Conservation (phyloP, 768 basidiomycete genomes). For the Termitomyces sp. region DNA sequence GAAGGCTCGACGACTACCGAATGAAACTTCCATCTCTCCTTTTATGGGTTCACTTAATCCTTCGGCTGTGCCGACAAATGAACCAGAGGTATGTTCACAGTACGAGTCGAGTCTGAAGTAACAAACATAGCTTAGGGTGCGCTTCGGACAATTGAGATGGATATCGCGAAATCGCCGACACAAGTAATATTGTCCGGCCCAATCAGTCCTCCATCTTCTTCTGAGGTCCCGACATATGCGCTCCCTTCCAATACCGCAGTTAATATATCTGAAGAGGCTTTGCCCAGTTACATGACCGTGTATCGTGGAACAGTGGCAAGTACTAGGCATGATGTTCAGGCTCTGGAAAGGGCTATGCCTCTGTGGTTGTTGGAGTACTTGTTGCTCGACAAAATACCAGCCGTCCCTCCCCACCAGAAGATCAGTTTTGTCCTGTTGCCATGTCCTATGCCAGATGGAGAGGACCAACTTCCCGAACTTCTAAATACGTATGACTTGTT, state of each 20-base stretch:
- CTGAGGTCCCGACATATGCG: constrained; percentile 64
- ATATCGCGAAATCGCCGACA: constrained; percentile 39
- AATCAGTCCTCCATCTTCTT: constrained; percentile 58
- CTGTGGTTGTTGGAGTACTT: constrained; percentile 88
- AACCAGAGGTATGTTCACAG: constrained; percentile 13
- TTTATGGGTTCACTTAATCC: constrained; percentile 16
- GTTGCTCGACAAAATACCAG: constrained; percentile 54
- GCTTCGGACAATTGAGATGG: constrained; percentile 13
- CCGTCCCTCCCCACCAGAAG: constrained; percentile 55
- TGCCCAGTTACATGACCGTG: constrained; percentile 66
- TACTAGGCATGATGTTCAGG: constrained; percentile 31
- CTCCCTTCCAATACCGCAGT: constrained; percentile 59
- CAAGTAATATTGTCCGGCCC: constrained; percentile 51
- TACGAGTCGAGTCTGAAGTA: neutral
- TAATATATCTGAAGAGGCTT: constrained; percentile 77
- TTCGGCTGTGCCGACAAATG: constrained; percentile 19
- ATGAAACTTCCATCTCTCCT: constrained; percentile 25
- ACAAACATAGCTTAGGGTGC: constrained; percentile 9
- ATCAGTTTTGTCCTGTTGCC: constrained; percentile 88
- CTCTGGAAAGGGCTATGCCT: constrained; percentile 75
- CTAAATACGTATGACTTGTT: constrained; percentile 67
- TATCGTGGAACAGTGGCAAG: constrained; percentile 70
- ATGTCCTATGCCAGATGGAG: constrained; percentile 53
- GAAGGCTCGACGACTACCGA: constrained; percentile 38
- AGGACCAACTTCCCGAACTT: constrained; percentile 68